These are phyloP conservation scores for Luzula sylvatica DNA, from an alignment of 176 grass and related monocot genomes.

Conservation along the genomic window DNA sequence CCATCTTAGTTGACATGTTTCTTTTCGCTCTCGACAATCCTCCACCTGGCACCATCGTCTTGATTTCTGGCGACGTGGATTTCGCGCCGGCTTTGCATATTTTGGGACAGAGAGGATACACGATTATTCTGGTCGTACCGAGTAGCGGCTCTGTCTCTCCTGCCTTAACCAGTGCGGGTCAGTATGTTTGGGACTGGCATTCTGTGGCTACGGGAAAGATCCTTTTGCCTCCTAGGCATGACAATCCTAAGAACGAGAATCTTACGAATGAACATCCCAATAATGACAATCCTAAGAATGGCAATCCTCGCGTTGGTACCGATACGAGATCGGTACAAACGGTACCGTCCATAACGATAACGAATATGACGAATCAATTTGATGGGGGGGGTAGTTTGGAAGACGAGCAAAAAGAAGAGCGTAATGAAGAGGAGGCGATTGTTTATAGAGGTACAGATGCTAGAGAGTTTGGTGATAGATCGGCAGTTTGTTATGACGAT, in stretches of 20 bases:
- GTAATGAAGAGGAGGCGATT: slow-evolving; percentile 32
- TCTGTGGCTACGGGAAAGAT: slow-evolving; percentile 20
- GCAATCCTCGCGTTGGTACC: neutral
- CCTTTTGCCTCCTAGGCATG: neutral
- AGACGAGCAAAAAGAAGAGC: slow-evolving; percentile 7
- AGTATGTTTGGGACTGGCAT: slow-evolving; percentile 39
- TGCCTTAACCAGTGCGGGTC: slow-evolving; percentile 27
- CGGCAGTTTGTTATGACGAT: no score
- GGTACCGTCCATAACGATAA: neutral
- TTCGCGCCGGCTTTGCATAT: slow-evolving; percentile 47
- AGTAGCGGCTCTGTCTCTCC: slow-evolving; percentile 25
- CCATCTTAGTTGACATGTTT: slow-evolving; percentile 48
- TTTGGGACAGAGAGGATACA: slow-evolving; percentile 40
- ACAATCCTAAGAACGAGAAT: neutral
- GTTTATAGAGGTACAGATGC: slow-evolving; percentile 28
- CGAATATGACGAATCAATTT: neutral
- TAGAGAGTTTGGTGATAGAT: slow-evolving; percentile 8
- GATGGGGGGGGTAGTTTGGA: slow-evolving; percentile 1
- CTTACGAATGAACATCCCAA: neutral
- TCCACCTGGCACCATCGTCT: slow-evolving; percentile 37
- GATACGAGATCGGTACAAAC: neutral
- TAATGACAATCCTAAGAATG: neutral
- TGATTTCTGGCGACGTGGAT: slow-evolving; percentile 45
- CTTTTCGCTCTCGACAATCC: slow-evolving; percentile 40
- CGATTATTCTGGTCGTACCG: slow-evolving; percentile 35